Evolutionary conservation across 2,329 filamentous ascomycete species (phyloP), one percentile per base, ranked within the genome.

Genomic region (Ophiostoma ips): DNA sequence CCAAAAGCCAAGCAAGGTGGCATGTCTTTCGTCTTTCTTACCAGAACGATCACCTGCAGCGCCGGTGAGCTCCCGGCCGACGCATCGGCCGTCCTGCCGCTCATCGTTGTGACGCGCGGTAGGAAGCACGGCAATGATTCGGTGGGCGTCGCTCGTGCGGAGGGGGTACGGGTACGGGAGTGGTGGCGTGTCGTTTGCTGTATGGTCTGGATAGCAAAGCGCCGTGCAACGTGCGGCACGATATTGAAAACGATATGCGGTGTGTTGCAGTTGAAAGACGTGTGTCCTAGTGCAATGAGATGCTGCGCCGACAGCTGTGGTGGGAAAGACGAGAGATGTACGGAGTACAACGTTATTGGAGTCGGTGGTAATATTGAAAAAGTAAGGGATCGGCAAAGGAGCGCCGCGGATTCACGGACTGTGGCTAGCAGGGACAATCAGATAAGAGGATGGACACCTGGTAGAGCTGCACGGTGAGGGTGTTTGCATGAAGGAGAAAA

Each of bases 1-100:
- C 24, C 24, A 28, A 28, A 4, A 8, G 4, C 24, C 24, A 28
- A n/a, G n/a, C n/a, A n/a, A n/a, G n/a, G 24, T 8, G 35, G 54
- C 55, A 47, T 8, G 45, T n/a, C n/a, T n/a, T n/a, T n/a, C n/a
- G 13, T 16, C 13, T 16, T 74, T 21, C 81, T 70, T 69, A 87
- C 83, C 70, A 87, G 65, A 52, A 87, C 72, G 66, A 87, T 85
- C 44, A 87, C 79, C 66, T 87, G 82, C 66, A 87, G 67, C 37
- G 77, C 76, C 62, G 77, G 48, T 36, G 52, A 33, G 36, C 41
- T 41, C 24, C 33, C 49, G 18, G 31, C 52, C n/a, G 53, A 33
- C 48, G 49, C 53, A 38, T 51, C 52, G 31, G 49, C 50, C 49
- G 53, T 54, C 43, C 46, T 49, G 47, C 50, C 52, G 13, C 37